These are phyloP conservation scores for Zasmidium cellare DNA, from an alignment of 2,329 filamentous ascomycete species.

Conservation along the genomic window DNA sequence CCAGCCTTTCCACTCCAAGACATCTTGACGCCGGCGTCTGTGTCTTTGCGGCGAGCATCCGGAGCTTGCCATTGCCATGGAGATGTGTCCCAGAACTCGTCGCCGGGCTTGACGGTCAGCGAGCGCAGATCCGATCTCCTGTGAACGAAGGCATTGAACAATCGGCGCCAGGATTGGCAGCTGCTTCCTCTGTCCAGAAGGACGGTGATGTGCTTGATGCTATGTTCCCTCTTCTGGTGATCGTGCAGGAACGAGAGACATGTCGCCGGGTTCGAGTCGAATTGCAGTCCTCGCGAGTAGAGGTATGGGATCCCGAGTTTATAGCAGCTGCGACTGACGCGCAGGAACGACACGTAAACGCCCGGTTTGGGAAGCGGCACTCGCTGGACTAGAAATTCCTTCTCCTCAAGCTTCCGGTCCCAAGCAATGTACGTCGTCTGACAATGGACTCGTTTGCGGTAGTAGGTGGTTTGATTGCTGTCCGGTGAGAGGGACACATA, in stretches of 20 bases:
- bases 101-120: neutral
- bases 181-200: neutral
- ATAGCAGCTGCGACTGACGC: neutral
- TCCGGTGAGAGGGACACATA: too few species aligned
- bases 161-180: neutral
- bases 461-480: too few species aligned
- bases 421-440: too few species aligned
- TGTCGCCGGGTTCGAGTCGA: neutral
- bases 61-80: too few species aligned
- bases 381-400: too few species aligned
- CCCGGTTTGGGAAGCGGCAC: too few species aligned
- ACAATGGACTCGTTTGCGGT: too few species aligned
- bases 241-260: neutral
- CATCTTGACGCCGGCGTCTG: too few species aligned
- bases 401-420: too few species aligned
- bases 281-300: neutral
- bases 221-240: neutral
- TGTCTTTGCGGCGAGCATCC: too few species aligned
- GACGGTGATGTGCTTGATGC: neutral
- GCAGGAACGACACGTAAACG: neutral
- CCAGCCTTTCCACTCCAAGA: too few species aligned
- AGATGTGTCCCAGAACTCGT: neutral
- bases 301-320: neutral
- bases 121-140: neutral
- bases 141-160: slow-evolving; percentile 2